Percentiles rank a stretch among this genome's conserved stretches.
Conservation (phyloP, 352 stramenopile species). For the Phytophthora idaei region DNA sequence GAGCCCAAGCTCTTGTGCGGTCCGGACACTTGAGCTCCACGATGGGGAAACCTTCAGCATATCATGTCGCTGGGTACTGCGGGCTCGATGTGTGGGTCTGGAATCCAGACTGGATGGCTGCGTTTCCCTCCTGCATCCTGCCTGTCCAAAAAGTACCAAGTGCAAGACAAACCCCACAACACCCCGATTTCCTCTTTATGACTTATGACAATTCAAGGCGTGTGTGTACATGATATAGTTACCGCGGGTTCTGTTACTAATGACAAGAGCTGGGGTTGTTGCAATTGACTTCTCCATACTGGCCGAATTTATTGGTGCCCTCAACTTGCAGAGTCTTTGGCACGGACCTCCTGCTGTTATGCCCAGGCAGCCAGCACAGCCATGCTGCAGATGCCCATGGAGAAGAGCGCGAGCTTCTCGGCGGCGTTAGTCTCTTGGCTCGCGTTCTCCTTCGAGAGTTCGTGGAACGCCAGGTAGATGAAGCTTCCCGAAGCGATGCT, state of each 20-base stretch:
- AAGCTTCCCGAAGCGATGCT: conserved; percentile 66
- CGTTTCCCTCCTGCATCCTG: not conserved
- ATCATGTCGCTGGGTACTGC: conserved; percentile 9
- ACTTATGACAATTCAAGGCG: conserved; percentile 8
- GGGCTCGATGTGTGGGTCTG: conserved; percentile 9
- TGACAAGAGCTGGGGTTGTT: not conserved
- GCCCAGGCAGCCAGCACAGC: conserved; percentile 45
- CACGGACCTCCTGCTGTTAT: too few relatives aligned
- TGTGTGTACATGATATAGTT: not conserved
- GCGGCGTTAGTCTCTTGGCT: conserved; percentile 40
- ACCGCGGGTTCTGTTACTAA: too few relatives aligned
- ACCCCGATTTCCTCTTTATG: conserved; percentile 6
- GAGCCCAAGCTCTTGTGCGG: conserved; percentile 16
- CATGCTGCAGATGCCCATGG: conserved; percentile 53
- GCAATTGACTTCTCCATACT: not conserved
- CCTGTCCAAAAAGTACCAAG: conserved; percentile 22
- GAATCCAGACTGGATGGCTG: conserved; percentile 6
- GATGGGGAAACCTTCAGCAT: conserved; percentile 14
- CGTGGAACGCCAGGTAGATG: conserved; percentile 74
- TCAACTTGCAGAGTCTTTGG: not conserved
- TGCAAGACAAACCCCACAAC: not conserved
- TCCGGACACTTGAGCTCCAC: conserved; percentile 14
- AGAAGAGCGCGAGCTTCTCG: conserved; percentile 66
- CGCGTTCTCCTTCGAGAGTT: conserved; percentile 62
- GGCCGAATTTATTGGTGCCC: not conserved